Conservation (phyloP, 257 asterid species). For the Solanum medicagineum region DNA sequence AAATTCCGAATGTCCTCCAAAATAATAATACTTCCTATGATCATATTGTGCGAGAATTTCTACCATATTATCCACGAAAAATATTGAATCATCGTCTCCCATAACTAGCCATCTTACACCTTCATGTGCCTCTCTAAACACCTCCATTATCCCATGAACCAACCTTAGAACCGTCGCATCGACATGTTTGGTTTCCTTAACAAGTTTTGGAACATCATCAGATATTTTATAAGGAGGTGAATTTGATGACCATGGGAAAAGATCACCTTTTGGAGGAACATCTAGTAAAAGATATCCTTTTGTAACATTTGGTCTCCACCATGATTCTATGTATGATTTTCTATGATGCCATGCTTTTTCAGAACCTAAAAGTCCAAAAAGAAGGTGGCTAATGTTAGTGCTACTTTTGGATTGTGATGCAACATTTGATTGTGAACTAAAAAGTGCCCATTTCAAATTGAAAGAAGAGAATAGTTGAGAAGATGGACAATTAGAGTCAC, state of each 20-base stretch:
- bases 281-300: slow-evolving; percentile 31
- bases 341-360: slow-evolving; percentile 16
- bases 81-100: slow-evolving; percentile 39
- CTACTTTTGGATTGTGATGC: neutral
- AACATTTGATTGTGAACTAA: neutral
- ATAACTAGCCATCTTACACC: slow-evolving; percentile 33
- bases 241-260: slow-evolving; percentile 21
- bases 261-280: neutral
- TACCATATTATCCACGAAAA: slow-evolving; percentile 30
- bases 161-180: slow-evolving; percentile 18
- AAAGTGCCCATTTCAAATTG: neutral
- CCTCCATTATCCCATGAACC: slow-evolving; percentile 21
- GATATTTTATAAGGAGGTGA: slow-evolving; percentile 23
- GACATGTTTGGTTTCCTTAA: slow-evolving; percentile 8
- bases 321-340: slow-evolving; percentile 19
- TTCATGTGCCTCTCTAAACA: slow-evolving; percentile 3
- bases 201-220: slow-evolving; percentile 7
- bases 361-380: slow-evolving; percentile 33
- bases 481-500: neutral
- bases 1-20: slow-evolving; percentile 37
- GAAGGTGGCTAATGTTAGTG: slow-evolving; percentile 19
- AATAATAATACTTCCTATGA: slow-evolving; percentile 18
- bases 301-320: slow-evolving; percentile 43
- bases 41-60: slow-evolving; percentile 28
- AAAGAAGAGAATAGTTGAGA: neutral